A percentile compares a stretch with the other conserved stretches of the same genome.
Conservation (phyloP, 2,329 filamentous ascomycete species). For the Colletotrichum sidae region DNA sequence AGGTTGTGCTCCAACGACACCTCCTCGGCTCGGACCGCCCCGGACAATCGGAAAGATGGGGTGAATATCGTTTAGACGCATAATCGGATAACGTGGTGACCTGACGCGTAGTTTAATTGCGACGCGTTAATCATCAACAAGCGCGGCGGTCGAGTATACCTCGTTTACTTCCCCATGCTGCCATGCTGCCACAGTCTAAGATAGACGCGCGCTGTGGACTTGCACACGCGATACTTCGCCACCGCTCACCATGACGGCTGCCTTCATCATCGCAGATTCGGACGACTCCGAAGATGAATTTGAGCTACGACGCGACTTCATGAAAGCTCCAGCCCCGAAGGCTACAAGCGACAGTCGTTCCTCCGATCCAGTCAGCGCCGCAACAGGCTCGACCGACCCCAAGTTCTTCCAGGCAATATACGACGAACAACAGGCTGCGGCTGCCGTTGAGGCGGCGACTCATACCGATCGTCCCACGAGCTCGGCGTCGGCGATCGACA, state of each 20-base stretch:
- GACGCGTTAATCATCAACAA: neutral
- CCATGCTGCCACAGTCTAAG: conserved; percentile 4
- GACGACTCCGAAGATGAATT: conserved; percentile 37
- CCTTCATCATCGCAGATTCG: conserved; percentile 37
- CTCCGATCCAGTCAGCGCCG: conserved; percentile 43
- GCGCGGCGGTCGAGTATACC: neutral
- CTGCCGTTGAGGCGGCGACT: neutral
- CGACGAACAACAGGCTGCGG: conserved; percentile 55
- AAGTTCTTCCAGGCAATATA: conserved; percentile 61
- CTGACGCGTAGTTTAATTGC: no score
- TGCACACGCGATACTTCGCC: conserved; percentile 10
- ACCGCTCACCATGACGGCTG: conserved; percentile 33
- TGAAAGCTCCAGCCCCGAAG: conserved; percentile 21
- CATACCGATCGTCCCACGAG: neutral
- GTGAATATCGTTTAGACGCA: neutral
- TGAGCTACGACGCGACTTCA: conserved; percentile 16
- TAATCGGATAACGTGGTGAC: neutral
- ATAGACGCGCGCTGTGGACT: conserved; percentile 2
- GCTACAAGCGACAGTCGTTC: conserved; percentile 34
- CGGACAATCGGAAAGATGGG: neutral
- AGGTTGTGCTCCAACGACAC: no score
- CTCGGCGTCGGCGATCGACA: neutral
- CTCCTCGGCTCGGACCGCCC: conserved; percentile 4
- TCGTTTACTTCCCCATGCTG: neutral
- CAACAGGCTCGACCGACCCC: conserved; percentile 58